Base-by-base conservation (phyloP, 257 asterid genomes). In the Gentiana dahurica region DNA sequence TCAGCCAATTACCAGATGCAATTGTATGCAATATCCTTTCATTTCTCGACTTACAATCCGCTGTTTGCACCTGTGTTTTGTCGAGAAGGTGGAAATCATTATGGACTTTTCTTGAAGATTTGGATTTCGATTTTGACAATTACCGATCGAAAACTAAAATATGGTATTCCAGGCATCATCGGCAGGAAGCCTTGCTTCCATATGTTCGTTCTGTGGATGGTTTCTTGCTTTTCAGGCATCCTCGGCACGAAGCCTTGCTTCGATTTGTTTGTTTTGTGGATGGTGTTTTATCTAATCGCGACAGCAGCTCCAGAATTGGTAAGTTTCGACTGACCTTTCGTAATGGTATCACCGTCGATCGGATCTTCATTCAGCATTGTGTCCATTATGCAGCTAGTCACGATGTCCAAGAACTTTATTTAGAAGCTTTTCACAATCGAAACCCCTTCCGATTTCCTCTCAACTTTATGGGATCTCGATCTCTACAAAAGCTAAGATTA, bases 61-160 rank as follows among this genome's bases (percentile, higher is more conserved):
- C 71, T 33, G 36, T 73, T 47, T 63, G 56, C 44, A 60, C 78
- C 6, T 9, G 55, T 13, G 35, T 52, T 50, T 61, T 68, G 33
- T 67, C 75, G 37, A 63, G 33, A 5, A 53, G 73, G 50, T 72
- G 70, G 68, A 49, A 32, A 11, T 38, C 10, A 34, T 59, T 74
- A 52, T 65, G 68, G 61, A 1, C 44, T 8, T 48, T 69, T 5
- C 43, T 69, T 4, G 62, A 72, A 7, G 11, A 58, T 41, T 72
- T 66, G 57, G 3, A 51, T 58, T 73, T 58, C 10, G 4, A 36
- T 32, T 33, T 34, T 60, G 36, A 64, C 59, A 39, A 39, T 7
- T 7, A 39, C 44, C 4, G 1, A 3, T 7, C 44, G 6, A 4
- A 39, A 39, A 39, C 44, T 3, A 39, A 39, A 3, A 4, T 7